phyloP scores from a whole-genome alignment of 2,329 filamentous ascomycete genomes.

The Apiospora phragmitis region DNA sequence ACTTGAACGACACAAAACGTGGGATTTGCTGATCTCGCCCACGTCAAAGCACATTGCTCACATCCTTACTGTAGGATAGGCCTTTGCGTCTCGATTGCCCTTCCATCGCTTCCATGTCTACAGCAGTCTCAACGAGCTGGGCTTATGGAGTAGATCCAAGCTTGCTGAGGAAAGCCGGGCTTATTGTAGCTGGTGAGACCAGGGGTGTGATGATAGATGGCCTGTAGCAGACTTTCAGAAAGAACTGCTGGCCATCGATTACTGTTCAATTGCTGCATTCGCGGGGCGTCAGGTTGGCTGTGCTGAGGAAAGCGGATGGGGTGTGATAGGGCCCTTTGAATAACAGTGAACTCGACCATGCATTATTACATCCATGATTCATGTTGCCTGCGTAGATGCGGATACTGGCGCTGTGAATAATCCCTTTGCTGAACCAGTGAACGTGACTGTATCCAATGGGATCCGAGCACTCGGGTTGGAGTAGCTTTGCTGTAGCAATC shows the following conservation, averaged over 20 bases:
- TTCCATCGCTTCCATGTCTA: not conserved
- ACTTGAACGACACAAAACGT: not conserved
- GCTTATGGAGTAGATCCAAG: not conserved
- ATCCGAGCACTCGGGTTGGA: not conserved
- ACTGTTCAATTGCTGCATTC: not conserved
- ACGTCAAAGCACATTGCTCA: not conserved
- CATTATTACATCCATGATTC: not conserved
- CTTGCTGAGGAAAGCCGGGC: not conserved
- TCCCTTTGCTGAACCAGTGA: not conserved
- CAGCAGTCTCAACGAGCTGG: not conserved
- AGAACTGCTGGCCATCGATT: not conserved
- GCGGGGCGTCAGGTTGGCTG: not conserved
- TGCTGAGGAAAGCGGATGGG: not conserved
- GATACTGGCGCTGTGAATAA: not conserved
- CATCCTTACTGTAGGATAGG: not conserved
- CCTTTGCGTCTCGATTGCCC: not conserved
- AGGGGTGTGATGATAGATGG: too few species aligned
- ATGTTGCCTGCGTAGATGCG: not conserved
- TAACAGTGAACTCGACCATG: not conserved
- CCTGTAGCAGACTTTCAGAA: not conserved
- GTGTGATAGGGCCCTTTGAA: too few species aligned
- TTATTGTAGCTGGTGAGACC: not conserved
- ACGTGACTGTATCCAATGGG: not conserved
- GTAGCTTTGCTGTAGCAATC: not conserved
- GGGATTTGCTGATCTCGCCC: not conserved